Evolutionary conservation across 169 alveolate species (phyloP).

Genomic region (Plasmodium gonderi): DNA sequence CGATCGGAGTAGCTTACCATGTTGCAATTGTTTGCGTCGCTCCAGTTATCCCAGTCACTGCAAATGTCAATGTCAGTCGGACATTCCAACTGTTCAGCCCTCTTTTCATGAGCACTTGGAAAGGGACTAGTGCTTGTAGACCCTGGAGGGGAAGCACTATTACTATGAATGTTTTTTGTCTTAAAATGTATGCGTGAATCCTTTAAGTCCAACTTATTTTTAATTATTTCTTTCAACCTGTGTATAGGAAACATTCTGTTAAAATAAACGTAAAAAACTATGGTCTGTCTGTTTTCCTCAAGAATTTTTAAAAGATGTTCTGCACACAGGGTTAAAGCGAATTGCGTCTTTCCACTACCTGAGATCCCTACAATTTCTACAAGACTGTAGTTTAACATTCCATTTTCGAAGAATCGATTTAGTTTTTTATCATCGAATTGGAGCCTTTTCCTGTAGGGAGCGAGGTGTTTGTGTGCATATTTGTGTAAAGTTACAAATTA

Average conservation of each 20-base stretch:
- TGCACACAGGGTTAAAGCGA: constrained; percentile 52
- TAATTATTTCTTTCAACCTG: constrained; percentile 14
- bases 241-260: constrained; percentile 48
- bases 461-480: neutral
- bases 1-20: neutral
- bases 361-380: constrained; percentile 39
- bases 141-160: neutral
- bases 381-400: constrained; percentile 30
- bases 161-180: neutral
- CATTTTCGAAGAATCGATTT: constrained; percentile 53
- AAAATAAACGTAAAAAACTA: constrained; percentile 46
- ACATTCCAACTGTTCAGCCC: neutral
- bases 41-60: neutral
- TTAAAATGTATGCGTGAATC: neutral
- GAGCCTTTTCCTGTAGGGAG: constrained; percentile 23
- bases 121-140: neutral
- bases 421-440: constrained; percentile 34
- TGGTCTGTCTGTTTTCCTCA: constrained; percentile 10
- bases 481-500: neutral
- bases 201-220: neutral
- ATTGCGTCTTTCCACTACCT: constrained; percentile 63
- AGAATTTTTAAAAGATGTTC: constrained; percentile 26
- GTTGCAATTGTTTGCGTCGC: neutral
- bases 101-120: neutral
- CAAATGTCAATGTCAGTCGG: neutral